Conservation (phyloP, 2,329 filamentous ascomycete genomes). For the Samsoniella hepiali region DNA sequence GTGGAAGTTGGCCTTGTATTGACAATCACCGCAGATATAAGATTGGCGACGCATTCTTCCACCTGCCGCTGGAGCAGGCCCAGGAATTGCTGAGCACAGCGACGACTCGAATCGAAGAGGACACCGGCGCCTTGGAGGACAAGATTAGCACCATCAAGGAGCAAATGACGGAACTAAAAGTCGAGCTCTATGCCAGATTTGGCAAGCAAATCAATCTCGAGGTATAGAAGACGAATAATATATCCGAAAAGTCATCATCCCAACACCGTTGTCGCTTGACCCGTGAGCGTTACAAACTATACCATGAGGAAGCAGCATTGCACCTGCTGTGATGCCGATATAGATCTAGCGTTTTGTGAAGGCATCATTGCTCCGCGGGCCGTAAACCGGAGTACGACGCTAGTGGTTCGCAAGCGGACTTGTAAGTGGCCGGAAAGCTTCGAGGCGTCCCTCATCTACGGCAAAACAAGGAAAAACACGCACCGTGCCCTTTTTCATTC, state of each 20-base stretch:
- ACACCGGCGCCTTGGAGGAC: slow-evolving; percentile 73
- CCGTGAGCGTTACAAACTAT: too few relatives aligned
- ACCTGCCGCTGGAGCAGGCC: slow-evolving; percentile 77
- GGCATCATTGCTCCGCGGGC: not conserved
- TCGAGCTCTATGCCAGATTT: slow-evolving; percentile 89
- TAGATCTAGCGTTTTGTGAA: not conserved
- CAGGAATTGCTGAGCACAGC: slow-evolving; percentile 77
- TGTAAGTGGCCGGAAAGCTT: not conserved
- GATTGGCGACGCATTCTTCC: slow-evolving; percentile 93
- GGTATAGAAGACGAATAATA: slow-evolving; percentile 20
- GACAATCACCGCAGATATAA: slow-evolving; percentile 67
- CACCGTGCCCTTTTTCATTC: not conserved
- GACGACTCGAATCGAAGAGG: slow-evolving; percentile 69
- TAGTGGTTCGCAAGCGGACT: not conserved
- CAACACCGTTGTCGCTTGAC: not conserved
- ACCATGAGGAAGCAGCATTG: not conserved
- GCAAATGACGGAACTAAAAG: slow-evolving; percentile 87
- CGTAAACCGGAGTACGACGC: not conserved
- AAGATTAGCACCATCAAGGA: slow-evolving; percentile 71
- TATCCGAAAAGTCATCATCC: not conserved
- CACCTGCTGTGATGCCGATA: not conserved
- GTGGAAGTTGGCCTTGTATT: not conserved
- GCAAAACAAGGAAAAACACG: not conserved
- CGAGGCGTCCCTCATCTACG: too few relatives aligned
- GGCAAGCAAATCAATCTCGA: slow-evolving; percentile 97